phyloP scores from a whole-genome alignment of 768 basidiomycete species.

The Boletales sp. region DNA sequence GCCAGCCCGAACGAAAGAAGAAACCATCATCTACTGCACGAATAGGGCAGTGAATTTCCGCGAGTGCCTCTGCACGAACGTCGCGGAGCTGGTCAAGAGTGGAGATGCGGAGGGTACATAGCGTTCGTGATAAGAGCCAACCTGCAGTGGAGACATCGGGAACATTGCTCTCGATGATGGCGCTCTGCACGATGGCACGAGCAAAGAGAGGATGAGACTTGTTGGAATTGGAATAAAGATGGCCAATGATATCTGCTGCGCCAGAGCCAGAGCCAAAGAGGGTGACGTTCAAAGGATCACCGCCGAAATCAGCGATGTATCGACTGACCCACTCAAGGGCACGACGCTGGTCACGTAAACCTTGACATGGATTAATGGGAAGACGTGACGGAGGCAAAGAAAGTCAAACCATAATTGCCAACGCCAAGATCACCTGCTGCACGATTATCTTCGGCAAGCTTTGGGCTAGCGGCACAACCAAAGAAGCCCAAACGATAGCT shows the following conservation, averaged over 20 bases:
- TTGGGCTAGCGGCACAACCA: constrained; percentile 68
- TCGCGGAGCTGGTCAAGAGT: constrained; percentile 60
- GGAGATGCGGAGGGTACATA: constrained; percentile 51
- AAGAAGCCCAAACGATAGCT: constrained; percentile 78
- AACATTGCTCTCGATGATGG: constrained; percentile 57
- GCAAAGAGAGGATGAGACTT: constrained; percentile 58
- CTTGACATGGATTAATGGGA: constrained; percentile 28
- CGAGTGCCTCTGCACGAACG: constrained; percentile 55
- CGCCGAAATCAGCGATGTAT: constrained; percentile 62
- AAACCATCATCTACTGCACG: constrained; percentile 66
- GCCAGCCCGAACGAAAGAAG: constrained; percentile 65
- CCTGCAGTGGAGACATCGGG: constrained; percentile 60
- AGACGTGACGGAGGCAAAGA: constrained; percentile 1
- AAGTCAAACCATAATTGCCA: constrained; percentile 67
- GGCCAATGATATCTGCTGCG: constrained; percentile 54
- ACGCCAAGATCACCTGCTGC: constrained; percentile 63
- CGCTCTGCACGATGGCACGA: constrained; percentile 74
- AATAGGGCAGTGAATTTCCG: constrained; percentile 45
- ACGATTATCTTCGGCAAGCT: constrained; percentile 65
- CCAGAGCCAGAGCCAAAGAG: constrained; percentile 41
- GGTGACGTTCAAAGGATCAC: constrained; percentile 51
- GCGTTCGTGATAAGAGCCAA: constrained; percentile 62
- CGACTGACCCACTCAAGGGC: constrained; percentile 63
- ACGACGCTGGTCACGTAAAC: constrained; percentile 59
- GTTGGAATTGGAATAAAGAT: constrained; percentile 64